Conservation (phyloP, 1,139 yeast species). For the Candida freyschussii region DNA sequence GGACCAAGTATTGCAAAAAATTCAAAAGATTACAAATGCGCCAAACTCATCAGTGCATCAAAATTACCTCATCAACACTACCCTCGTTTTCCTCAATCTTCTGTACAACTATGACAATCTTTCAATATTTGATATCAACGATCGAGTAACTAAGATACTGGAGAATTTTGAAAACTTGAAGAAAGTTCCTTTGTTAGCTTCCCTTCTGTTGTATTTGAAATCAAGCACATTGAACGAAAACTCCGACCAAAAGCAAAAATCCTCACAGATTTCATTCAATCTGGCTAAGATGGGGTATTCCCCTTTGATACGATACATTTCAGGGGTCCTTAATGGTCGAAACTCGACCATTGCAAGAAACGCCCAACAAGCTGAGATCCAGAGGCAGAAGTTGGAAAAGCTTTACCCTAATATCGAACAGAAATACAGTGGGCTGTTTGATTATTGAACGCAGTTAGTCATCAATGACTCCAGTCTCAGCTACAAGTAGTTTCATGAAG, state of each 20-base stretch:
- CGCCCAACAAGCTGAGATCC: slow-evolving; percentile 22
- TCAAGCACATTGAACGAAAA: slow-evolving; percentile 22
- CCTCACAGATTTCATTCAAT: slow-evolving; percentile 24
- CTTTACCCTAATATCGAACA: slow-evolving; percentile 6
- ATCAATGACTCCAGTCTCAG: too few species aligned
- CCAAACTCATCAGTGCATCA: slow-evolving; percentile 5
- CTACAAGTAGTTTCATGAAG: background rate
- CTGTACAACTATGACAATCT: slow-evolving; percentile 14
- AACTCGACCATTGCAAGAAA: slow-evolving; percentile 23
- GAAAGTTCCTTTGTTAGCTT: slow-evolving; percentile 17
- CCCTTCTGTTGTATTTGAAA: slow-evolving; percentile 21
- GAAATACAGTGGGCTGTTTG: slow-evolving; percentile 4
- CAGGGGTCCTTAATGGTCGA: slow-evolving; percentile 19
- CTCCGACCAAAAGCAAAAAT: slow-evolving; percentile 25
- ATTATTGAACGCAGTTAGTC: too few species aligned
- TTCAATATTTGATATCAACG: slow-evolving; percentile 15
- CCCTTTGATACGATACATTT: slow-evolving; percentile 21
- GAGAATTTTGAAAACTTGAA: slow-evolving; percentile 17
- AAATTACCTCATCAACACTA: slow-evolving; percentile 14
- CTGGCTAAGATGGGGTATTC: slow-evolving; percentile 22
- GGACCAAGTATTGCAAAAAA: slow-evolving; percentile 1
- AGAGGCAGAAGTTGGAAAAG: slow-evolving; percentile 18
- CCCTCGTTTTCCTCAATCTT: slow-evolving; percentile 10
- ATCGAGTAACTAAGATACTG: slow-evolving; percentile 11
- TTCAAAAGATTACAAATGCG: slow-evolving; percentile 5